Evolutionary conservation across 2,329 filamentous ascomycete species (phyloP).

Genomic region (Penicillium sp.): DNA sequence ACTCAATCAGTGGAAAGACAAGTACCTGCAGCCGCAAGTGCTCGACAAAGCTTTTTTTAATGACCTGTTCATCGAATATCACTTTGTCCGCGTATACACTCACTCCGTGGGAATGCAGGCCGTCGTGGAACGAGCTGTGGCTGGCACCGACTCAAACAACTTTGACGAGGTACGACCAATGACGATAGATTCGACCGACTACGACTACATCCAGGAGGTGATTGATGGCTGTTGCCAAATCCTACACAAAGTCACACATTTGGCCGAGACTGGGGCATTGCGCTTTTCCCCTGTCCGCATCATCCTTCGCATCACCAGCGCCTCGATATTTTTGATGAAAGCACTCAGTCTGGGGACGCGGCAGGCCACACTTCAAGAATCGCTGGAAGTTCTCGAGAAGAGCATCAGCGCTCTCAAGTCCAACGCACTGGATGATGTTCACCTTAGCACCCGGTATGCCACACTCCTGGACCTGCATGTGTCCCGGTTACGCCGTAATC

Average conservation of each 20-base stretch:
- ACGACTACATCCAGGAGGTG: constrained; percentile 52
- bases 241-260: constrained; percentile 45
- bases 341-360: constrained; percentile 47
- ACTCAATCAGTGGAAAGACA: constrained; percentile 36
- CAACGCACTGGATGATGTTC: constrained; percentile 49
- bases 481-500: constrained; percentile 37
- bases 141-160: constrained; percentile 29
- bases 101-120: constrained; percentile 51
- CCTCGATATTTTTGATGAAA: constrained; percentile 51
- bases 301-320: constrained; percentile 50
- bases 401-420: constrained; percentile 47
- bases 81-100: constrained; percentile 43
- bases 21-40: constrained; percentile 30
- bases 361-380: constrained; percentile 46
- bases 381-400: constrained; percentile 45
- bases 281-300: constrained; percentile 51
- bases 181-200: constrained; percentile 47
- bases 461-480: constrained; percentile 46
- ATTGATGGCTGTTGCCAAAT: constrained; percentile 51
- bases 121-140: constrained; percentile 50
- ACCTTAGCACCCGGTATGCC: constrained; percentile 48
- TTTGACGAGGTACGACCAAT: constrained; percentile 38
- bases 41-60: constrained; percentile 40
- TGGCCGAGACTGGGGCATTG: constrained; percentile 45
- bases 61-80: constrained; percentile 50